Evolutionary conservation across 148 eudicot genomes (phyloP), one percentile per base, ranked within the genome.

Genomic region (Arbutus unedo): DNA sequence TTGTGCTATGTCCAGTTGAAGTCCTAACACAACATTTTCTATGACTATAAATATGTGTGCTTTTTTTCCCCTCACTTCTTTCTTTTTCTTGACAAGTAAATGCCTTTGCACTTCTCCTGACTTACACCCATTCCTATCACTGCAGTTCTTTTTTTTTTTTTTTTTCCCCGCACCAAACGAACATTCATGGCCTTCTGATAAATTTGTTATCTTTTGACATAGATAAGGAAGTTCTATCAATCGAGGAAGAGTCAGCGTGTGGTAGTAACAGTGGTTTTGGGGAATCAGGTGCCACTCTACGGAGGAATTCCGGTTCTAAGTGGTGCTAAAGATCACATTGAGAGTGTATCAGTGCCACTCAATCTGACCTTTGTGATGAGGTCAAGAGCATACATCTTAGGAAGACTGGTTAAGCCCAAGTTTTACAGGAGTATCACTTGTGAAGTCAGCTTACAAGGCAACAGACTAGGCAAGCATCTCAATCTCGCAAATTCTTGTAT

Each of bases 181-280:
- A 19, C 6, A 3, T 21, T 2, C 2, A 13, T 77, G 3, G 4
- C 18, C 10, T 49, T 43, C 6, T 81, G 59, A 76, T 19, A 25
- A 45, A 81, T 76, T 18, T 8, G 43, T 49, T 44, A 45, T 47
- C 64, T 70, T 53, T 79, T 68, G 66, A 53, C 76, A n/a, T 81
- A 94, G 96, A 89, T 93, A 86, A 87, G 85, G 84, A 87, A 86
- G 81, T 95, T 95, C 84, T 91, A 95, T 82, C 93, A 93, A 80
- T 85, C 87, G 45, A 86, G 98, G 89, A 93, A 90, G 88, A 89
- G 91, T 50, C 84, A 85, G n/a, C 80, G 90, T 2, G 80, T 68
- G 48, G 47, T 89, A 54, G 81, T 85, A 21, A 87, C 87, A 11
- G 86, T 84, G 4, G 89, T 95, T 64, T 84, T 72, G 23, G 93